phyloP scores from a whole-genome alignment of 306 rosid genomes.

The Aeschynomene evenia region DNA sequence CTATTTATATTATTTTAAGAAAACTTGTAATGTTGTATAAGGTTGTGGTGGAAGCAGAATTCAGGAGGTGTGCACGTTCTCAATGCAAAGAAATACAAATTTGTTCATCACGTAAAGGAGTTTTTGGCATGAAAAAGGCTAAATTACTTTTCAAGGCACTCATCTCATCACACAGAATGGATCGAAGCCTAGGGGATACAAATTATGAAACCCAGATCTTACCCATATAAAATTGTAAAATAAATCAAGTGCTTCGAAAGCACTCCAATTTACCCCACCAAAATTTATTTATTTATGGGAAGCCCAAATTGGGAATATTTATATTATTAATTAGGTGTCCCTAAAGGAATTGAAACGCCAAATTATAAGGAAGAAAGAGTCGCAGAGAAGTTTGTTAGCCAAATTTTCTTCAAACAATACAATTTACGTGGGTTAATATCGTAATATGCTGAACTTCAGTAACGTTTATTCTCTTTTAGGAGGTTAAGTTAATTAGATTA shows the following conservation, averaged over 20 bases:
- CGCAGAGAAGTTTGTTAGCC: neutral
- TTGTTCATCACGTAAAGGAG: neutral
- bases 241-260: constrained; percentile 12
- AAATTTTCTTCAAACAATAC: neutral
- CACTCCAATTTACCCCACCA: constrained; percentile 31
- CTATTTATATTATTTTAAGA: too few relatives aligned
- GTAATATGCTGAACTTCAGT: neutral
- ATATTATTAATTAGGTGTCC: neutral
- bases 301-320: too few relatives aligned
- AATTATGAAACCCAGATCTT: neutral
- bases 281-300: too few relatives aligned
- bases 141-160: neutral
- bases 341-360: neutral
- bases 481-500: too few relatives aligned
- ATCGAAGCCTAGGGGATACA: neutral
- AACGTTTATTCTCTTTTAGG: too few relatives aligned
- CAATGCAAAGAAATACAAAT: neutral
- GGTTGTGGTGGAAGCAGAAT: neutral
- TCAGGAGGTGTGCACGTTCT: neutral
- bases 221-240: neutral
- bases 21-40: neutral
- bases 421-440: neutral
- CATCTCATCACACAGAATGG: neutral
- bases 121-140: neutral
- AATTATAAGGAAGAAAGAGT: neutral